Conservation (phyloP, 2,329 filamentous ascomycete species). For the Fonsecaea monophora region DNA sequence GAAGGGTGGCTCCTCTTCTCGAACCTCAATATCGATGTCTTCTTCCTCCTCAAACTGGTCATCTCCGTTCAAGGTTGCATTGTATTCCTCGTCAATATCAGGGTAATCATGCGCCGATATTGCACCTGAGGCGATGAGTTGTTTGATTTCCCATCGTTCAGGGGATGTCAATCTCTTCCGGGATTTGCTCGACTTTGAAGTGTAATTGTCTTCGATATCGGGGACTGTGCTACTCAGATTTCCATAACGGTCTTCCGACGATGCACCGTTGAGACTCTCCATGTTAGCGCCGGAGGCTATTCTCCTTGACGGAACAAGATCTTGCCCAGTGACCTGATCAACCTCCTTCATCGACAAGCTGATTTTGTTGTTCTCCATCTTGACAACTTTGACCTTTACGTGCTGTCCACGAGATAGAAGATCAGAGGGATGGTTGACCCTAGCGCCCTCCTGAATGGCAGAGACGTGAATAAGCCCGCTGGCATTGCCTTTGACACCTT, state of each 20-base stretch:
- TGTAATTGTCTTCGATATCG: conserved; percentile 67
- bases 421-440: conserved; percentile 91
- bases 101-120: conserved; percentile 93
- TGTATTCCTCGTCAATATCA: conserved; percentile 91
- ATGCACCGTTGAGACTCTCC: conserved; percentile 73
- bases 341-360: conserved; percentile 97
- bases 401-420: conserved; percentile 78
- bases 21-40: conserved; percentile 95
- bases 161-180: conserved; percentile 96
- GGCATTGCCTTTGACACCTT: conserved; percentile 83
- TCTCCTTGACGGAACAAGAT: conserved; percentile 77
- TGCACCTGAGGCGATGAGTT: conserved; percentile 93
- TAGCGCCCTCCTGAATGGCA: conserved; percentile 79
- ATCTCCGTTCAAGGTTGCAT: conserved; percentile 83
- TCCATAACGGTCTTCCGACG: conserved; percentile 65
- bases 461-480: conserved; percentile 95
- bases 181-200: conserved; percentile 63
- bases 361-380: conserved; percentile 79
- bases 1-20: conserved; percentile 96
- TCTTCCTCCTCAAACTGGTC: conserved; percentile 83
- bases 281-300: conserved; percentile 91
- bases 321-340: conserved; percentile 84
- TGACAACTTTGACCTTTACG: conserved; percentile 92
- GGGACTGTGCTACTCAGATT: conserved; percentile 62
- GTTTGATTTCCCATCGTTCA: conserved; percentile 96